A percentile compares a stretch with the other conserved stretches of the same genome.
Evolutionary conservation across 179 eudicot genomes (phyloP).

Genomic region (Nepenthes alata): DNA sequence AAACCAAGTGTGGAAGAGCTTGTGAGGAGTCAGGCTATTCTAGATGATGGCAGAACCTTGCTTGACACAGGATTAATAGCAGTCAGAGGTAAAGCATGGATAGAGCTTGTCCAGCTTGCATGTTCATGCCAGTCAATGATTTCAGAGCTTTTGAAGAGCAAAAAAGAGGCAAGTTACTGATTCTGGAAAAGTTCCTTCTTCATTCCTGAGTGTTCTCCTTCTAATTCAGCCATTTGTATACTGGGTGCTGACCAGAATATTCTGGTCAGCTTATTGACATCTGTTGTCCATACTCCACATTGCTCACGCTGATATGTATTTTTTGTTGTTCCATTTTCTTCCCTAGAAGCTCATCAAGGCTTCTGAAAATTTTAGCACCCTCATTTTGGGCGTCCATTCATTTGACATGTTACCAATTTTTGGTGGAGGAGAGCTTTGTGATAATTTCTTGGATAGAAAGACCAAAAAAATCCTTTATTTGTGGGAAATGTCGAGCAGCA

Average conservation of each 20-base stretch:
- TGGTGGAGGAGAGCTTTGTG: too few species aligned
- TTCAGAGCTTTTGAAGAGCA: slow-evolving; percentile 53
- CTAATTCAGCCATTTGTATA: too few species aligned
- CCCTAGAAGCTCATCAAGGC: too few species aligned
- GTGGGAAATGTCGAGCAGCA: too few species aligned
- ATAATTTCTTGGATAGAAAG: too few species aligned
- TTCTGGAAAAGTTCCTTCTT: neutral
- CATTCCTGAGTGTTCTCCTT: too few species aligned
- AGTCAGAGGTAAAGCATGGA: slow-evolving; percentile 92
- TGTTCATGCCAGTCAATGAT: slow-evolving; percentile 61
- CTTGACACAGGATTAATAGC: slow-evolving; percentile 98
- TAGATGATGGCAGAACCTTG: slow-evolving; percentile 90
- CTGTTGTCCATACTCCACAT: neutral
- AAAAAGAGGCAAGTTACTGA: slow-evolving; percentile 66
- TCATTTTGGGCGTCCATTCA: too few species aligned
- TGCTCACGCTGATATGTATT: neutral
- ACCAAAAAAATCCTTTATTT: too few species aligned
- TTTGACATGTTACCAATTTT: too few species aligned
- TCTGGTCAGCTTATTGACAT: neutral
- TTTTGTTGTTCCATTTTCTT: too few species aligned
- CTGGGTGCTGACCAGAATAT: neutral
- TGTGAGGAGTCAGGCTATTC: slow-evolving; percentile 54
- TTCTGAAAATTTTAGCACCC: too few species aligned
- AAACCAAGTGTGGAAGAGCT: slow-evolving; percentile 82
- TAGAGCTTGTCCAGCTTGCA: slow-evolving; percentile 67